Evolutionary conservation across 257 asterid species (phyloP).

Genomic region (Lithospermum erythrorhizon): DNA sequence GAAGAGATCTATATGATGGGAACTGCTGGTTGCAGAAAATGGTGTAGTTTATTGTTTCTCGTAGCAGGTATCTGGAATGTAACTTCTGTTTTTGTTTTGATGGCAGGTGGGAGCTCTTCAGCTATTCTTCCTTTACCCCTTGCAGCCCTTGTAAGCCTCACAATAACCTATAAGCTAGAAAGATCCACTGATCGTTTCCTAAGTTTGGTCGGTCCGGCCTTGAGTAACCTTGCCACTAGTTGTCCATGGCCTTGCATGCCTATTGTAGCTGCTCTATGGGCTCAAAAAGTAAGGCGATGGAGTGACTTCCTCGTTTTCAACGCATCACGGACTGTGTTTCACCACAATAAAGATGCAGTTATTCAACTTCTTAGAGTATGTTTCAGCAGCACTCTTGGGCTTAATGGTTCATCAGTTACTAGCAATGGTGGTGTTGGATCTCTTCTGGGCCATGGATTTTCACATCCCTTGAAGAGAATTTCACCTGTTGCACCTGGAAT

Average conservation of each 20-base stretch:
- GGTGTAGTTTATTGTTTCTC: background rate
- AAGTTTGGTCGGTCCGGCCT: conserved; percentile 12
- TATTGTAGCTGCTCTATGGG: conserved; percentile 12
- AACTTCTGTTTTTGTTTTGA: background rate
- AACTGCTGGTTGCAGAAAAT: background rate
- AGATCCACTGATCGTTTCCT: conserved; percentile 6
- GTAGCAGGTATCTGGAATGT: background rate
- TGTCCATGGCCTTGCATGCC: conserved; percentile 18
- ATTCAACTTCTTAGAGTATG: conserved; percentile 11
- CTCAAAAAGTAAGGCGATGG: conserved; percentile 13
- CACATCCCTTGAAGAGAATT: conserved; percentile 1
- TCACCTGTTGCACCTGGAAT: conserved; percentile 15
- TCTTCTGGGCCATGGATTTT: conserved; percentile 7
- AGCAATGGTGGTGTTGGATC: conserved; percentile 7
- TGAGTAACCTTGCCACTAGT: conserved; percentile 10
- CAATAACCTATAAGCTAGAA: conserved; percentile 15
- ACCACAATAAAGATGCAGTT: conserved; percentile 10
- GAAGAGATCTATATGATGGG: background rate
- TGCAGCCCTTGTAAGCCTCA: conserved; percentile 17
- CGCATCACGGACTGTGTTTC: conserved; percentile 5
- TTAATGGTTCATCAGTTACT: background rate
- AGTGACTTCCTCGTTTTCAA: conserved; percentile 10
- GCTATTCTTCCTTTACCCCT: conserved; percentile 14
- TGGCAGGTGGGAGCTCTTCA: conserved; percentile 7
- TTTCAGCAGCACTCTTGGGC: conserved; percentile 11